Evolutionary conservation across 805 yeast species (phyloP).

Genomic region (Kuraishia borneana): DNA sequence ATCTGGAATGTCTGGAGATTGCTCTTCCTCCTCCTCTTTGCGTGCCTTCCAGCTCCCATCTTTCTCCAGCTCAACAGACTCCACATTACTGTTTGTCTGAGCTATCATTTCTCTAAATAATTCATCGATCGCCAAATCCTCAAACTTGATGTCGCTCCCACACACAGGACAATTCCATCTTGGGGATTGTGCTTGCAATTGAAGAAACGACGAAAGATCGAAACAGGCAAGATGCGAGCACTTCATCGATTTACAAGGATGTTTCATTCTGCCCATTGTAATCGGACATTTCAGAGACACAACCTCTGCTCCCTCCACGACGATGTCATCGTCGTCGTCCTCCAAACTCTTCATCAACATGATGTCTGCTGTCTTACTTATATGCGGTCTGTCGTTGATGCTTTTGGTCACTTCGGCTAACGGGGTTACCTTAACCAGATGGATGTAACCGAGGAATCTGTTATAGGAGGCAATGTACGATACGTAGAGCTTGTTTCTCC

Average conservation of each 20-base stretch:
- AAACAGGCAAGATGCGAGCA: conserved; percentile 86
- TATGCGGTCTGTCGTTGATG: conserved; percentile 36
- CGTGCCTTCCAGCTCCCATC: conserved; percentile 65
- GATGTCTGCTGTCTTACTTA: conserved; percentile 39
- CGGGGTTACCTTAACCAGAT: conserved; percentile 40
- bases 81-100: conserved; percentile 41
- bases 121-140: conserved; percentile 63
- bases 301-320: conserved; percentile 54
- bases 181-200: conserved; percentile 69
- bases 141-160: conserved; percentile 34
- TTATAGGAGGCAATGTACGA: conserved; percentile 47
- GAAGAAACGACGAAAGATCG: conserved; percentile 66
- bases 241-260: conserved; percentile 58
- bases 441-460: conserved; percentile 41
- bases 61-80: conserved; percentile 51
- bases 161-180: conserved; percentile 90
- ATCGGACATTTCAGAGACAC: conserved; percentile 73
- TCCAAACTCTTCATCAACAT: conserved; percentile 28
- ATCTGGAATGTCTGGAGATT: conserved; percentile 11
- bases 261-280: conserved; percentile 53
- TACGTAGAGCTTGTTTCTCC: conserved; percentile 33
- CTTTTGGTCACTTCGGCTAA: conserved; percentile 28
- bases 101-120: conserved; percentile 54
- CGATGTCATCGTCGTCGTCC: conserved; percentile 56
- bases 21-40: conserved; percentile 12